Evolutionary conservation across 495 filamentous ascomycete genomes (phyloP).

Genomic region (Neohortaea acidophila): DNA sequence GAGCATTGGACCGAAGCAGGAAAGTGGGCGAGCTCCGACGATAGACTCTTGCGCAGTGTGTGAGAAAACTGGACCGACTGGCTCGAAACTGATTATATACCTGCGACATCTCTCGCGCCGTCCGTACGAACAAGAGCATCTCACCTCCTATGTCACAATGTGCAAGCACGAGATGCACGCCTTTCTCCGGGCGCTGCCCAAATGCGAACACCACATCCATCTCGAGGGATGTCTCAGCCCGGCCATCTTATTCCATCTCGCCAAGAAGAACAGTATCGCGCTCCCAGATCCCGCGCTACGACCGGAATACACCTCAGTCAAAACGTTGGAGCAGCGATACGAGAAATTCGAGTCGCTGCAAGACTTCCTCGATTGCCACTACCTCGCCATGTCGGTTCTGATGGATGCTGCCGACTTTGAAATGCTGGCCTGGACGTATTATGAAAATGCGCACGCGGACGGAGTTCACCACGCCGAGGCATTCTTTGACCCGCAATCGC

Average conservation of each 20-base stretch:
- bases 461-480: conserved; percentile 61
- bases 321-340: conserved; percentile 44
- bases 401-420: conserved; percentile 48
- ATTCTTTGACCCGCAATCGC: conserved; percentile 70
- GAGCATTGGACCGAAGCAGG: too few relatives aligned
- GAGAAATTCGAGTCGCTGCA: conserved; percentile 50
- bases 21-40: too few relatives aligned
- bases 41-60: too few relatives aligned
- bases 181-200: conserved; percentile 49
- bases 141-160: too few relatives aligned
- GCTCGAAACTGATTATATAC: too few relatives aligned
- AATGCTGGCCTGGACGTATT: conserved; percentile 59
- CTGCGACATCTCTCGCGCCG: too few relatives aligned
- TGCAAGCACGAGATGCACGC: conserved; percentile 40
- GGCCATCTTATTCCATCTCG: conserved; percentile 51
- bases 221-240: conserved; percentile 58
- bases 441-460: conserved; percentile 45
- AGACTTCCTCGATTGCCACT: conserved; percentile 68
- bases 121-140: too few relatives aligned
- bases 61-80: too few relatives aligned
- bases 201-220: conserved; percentile 71
- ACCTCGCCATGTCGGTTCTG: conserved; percentile 57
- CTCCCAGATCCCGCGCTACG: conserved; percentile 42
- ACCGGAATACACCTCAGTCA: conserved; percentile 30
- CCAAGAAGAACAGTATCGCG: conserved; percentile 43